Evolutionary conservation across 225 moss, liverwort and hornwort species (phyloP), one percentile per base, ranked within the genome.

Genomic region (Marchantia polymorpha): DNA sequence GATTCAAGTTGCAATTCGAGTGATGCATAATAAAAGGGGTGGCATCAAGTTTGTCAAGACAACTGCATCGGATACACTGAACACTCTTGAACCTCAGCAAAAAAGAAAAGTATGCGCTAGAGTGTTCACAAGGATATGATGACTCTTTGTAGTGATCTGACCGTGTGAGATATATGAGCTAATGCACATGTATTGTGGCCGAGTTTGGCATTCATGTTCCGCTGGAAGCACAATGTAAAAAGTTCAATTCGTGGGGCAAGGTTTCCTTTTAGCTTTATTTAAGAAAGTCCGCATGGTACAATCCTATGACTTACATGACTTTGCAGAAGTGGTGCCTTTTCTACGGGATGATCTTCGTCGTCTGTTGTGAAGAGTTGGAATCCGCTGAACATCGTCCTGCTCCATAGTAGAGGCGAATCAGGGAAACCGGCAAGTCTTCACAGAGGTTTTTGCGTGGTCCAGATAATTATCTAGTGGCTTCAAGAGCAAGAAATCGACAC

Each of bases 321-420:
- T 65, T 29, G 65, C 65, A 65, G 65, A 65, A 65, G 65, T 65
- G 65, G 65, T 65, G 65, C 65, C 65, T 20, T 65, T 65, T 65
- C 65, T 29, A 65, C 15, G 15, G 27, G 26, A 4, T 27, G 65
- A 65, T 20, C 65, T 10, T 65, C 65, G 12, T 65, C 65, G 65
- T 65, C 65, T 12, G 27, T 27, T 65, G 65, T 1, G 29, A 29
- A 27, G 6, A 65, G 65, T 10, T 29, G 27, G 65, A 29, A 65
- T 27, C 27, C 65, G 65, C 13, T 65, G 65, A 27, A 27, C 25
- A 8, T 25, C 27, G 15, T 65, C 65, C 65, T 65, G 65, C 11
- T 10, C 27, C 27, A 65, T 7, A 25, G 12, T 65, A 20, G 10
- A 65, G 29, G 11, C 64, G 65, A 19, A 61, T 65, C 29, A 65